phyloP scores from a whole-genome alignment of 805 yeast genomes.

The Lachancea waltii region DNA sequence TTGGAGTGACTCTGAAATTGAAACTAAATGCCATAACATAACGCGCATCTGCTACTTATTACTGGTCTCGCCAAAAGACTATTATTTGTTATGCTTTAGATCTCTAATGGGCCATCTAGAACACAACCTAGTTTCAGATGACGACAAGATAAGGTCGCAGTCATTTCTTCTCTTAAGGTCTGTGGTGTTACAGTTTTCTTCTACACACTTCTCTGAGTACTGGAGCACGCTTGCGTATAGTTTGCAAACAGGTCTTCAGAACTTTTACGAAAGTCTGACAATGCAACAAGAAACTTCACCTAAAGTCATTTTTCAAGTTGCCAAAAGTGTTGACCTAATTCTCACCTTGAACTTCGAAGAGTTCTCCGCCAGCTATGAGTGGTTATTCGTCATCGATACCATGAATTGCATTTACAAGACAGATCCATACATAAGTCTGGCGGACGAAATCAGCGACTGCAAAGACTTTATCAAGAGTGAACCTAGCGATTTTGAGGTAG shows the following conservation, averaged over 20 bases:
- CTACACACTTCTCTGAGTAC: constrained; percentile 54
- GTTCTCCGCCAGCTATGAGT: constrained; percentile 60
- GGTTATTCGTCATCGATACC: constrained; percentile 77
- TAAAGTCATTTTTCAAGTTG: constrained; percentile 44
- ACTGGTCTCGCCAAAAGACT: constrained; percentile 55
- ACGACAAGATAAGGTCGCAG: constrained; percentile 21
- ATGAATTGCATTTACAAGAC: constrained; percentile 48
- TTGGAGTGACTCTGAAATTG: constrained; percentile 66
- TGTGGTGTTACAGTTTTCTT: constrained; percentile 54
- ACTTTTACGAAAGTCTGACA: constrained; percentile 26
- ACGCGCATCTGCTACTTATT: constrained; percentile 60
- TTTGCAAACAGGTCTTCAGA: constrained; percentile 38
- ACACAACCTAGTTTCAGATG: constrained; percentile 28
- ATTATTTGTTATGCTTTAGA: constrained; percentile 41
- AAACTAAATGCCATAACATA: constrained; percentile 45
- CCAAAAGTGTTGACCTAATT: constrained; percentile 73
- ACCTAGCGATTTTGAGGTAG: constrained; percentile 12
- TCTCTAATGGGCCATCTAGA: constrained; percentile 44
- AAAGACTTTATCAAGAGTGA: constrained; percentile 31
- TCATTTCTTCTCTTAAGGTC: constrained; percentile 56
- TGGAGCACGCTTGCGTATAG: constrained; percentile 67
- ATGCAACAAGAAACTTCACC: constrained; percentile 28
- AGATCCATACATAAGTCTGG: constrained; percentile 30
- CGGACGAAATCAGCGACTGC: constrained; percentile 41
- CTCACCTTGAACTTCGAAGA: constrained; percentile 68